Evolutionary conservation across 495 filamentous ascomycete genomes (phyloP).

Genomic region (Podospora comata): DNA sequence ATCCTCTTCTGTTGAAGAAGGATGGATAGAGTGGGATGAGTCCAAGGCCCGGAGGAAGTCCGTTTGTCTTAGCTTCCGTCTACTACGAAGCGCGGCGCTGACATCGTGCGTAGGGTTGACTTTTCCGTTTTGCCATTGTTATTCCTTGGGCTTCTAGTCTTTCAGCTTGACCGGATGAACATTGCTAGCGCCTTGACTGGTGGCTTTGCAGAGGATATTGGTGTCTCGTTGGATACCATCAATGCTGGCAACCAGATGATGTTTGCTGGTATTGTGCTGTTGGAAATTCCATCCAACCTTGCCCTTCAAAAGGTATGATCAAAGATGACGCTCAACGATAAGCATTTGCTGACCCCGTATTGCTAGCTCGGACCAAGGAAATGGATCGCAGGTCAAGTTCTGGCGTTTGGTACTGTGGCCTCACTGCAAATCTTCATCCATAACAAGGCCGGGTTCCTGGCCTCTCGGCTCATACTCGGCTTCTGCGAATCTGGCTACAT

Average conservation of each 20-base stretch:
- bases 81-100: not conserved
- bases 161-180: constrained; percentile 50
- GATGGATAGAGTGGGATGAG: constrained; percentile 11
- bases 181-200: constrained; percentile 49
- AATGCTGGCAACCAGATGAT: constrained; percentile 53
- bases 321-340: not conserved
- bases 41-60: constrained; percentile 16
- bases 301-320: constrained; percentile 36
- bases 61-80: not conserved
- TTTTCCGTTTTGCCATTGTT: constrained; percentile 22
- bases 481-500: constrained; percentile 42
- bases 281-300: constrained; percentile 53
- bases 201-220: constrained; percentile 44
- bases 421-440: constrained; percentile 51
- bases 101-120: constrained; percentile 15
- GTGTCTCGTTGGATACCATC: constrained; percentile 48
- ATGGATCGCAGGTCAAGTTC: constrained; percentile 52
- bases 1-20: constrained; percentile 1
- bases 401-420: constrained; percentile 49
- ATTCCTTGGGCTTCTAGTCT: constrained; percentile 23
- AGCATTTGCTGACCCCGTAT: not conserved
- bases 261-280: constrained; percentile 50
- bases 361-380: constrained; percentile 42
- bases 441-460: constrained; percentile 34
- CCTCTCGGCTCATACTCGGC: constrained; percentile 40